Base-by-base conservation (phyloP, 495 filamentous ascomycete genomes). In the Collariella sp. region DNA sequence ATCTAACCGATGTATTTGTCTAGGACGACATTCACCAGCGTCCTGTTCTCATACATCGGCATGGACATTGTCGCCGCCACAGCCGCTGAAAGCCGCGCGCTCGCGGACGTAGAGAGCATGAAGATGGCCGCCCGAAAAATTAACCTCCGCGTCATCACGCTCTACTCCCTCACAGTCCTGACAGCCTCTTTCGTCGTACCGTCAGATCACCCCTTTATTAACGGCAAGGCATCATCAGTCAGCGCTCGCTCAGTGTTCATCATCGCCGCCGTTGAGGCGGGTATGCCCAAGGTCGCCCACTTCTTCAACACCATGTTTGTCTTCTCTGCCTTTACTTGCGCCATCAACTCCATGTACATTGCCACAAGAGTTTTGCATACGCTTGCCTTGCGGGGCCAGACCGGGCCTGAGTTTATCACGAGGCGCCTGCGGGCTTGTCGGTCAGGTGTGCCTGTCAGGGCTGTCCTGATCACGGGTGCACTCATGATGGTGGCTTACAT, bases 251-350 rank as follows among this genome's bases (percentile, higher is more conserved):
- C 73, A 2, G 50, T 72, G 6, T 77, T 72, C 50, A 66, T 77
- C 42, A 70, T 79, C 26, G 72, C 74, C 5, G 68, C 62, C 4
- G 74, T 79, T 7, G 64, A 72, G 43, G 70, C 67, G 23, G 69
- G 70, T 0, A 57, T 79, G 24, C 68, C 67, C 13, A 58, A 56
- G 6, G 69, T 57, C 29, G 72, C 72, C 2, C 64, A 68, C 35
- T 68, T 78, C 39, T 75, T 78, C 66, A 78, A 77, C 45, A 74
- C 65, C 16, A 65, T 78, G 19, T 77, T 76, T 42, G 67, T 73
- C 15, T 75, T 78, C 56, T 76, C 75, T 0, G 69, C 73, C 0
- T 70, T 71, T 23, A 74, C 73, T 11, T 71, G 69, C 29, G 74
- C 65, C 13, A 70, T 77, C 52, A 77, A 76, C 47, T 63, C 68